Conservation (phyloP, 2,329 filamentous ascomycete species). For the Myriosclerotinia duriaeana region DNA sequence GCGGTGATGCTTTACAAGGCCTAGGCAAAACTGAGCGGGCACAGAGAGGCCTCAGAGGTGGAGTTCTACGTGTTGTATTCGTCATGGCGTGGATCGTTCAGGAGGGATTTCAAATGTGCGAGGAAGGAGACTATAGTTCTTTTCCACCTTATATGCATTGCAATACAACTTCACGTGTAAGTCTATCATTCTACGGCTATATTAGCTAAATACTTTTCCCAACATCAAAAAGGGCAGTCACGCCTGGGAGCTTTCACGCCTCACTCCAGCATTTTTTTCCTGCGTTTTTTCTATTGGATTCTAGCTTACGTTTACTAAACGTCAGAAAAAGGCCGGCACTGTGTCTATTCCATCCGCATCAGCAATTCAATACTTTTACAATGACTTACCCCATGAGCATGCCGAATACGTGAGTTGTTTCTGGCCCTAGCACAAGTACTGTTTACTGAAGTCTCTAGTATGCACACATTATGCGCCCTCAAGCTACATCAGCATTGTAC, state of each 20-base stretch:
- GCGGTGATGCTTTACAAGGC: constrained; percentile 34
- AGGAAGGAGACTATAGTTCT: constrained; percentile 22
- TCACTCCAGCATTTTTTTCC: not conserved
- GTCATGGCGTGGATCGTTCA: constrained; percentile 43
- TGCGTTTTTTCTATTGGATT: not conserved
- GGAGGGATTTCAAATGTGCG: constrained; percentile 22
- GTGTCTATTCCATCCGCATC: constrained; percentile 16
- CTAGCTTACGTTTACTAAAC: constrained; percentile 21
- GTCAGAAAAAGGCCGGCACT: constrained; percentile 23
- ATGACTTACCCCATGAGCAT: constrained; percentile 18
- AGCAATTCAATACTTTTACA: constrained; percentile 20
- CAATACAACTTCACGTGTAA: constrained; percentile 22
- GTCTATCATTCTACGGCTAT: not conserved
- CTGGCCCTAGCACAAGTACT: not conserved
- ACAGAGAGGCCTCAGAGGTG: constrained; percentile 28
- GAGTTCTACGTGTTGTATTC: constrained; percentile 42
- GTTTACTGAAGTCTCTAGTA: constrained; percentile 33
- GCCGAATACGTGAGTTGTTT: constrained; percentile 20
- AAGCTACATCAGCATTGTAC: constrained; percentile 20
- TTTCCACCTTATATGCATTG: constrained; percentile 19
- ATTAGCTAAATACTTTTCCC: not conserved
- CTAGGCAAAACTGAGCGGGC: constrained; percentile 34
- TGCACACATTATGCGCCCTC: constrained; percentile 39
- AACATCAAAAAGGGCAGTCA: not conserved
- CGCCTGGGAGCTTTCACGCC: too few species aligned